A percentile compares a stretch with the other conserved stretches of the same genome.
These are phyloP conservation scores for Cladosporium sphaerospermum DNA, from an alignment of 2,329 filamentous ascomycete species.

Conservation along the genomic window DNA sequence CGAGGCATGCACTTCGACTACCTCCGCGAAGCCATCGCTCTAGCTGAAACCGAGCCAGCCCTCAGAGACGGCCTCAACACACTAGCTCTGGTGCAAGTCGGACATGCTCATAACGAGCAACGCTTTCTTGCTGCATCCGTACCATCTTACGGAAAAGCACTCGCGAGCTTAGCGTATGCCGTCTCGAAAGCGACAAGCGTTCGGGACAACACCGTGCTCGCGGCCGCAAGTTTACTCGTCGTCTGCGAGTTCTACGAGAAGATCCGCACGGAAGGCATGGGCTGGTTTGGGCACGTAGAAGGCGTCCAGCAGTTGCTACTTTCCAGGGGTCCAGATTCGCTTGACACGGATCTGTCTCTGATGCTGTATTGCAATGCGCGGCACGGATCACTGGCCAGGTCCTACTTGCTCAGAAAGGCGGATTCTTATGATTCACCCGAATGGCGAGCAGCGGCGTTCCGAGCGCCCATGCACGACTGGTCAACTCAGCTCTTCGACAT, in stretches of 20 bases:
- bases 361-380: slow-evolving; percentile 15
- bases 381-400: slow-evolving; percentile 11
- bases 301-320: slow-evolving; percentile 13
- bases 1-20: slow-evolving; percentile 9
- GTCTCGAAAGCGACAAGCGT: slow-evolving; percentile 15
- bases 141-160: slow-evolving; percentile 13
- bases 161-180: slow-evolving; percentile 11
- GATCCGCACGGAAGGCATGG: slow-evolving; percentile 13
- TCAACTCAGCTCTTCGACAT: slow-evolving; percentile 25
- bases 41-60: slow-evolving; percentile 10
- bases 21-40: background rate
- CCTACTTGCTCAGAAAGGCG: slow-evolving; percentile 10
- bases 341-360: slow-evolving; percentile 12
- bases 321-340: slow-evolving; percentile 10
- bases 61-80: slow-evolving; percentile 14
- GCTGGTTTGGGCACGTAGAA: slow-evolving; percentile 14
- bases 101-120: slow-evolving; percentile 12
- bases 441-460: slow-evolving; percentile 17
- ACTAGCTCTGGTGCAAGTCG: slow-evolving; percentile 14
- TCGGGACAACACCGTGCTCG: slow-evolving; percentile 12
- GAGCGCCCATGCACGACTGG: slow-evolving; percentile 18
- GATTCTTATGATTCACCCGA: slow-evolving; percentile 10
- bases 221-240: slow-evolving; percentile 13
- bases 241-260: slow-evolving; percentile 15
- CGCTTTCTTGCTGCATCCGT: slow-evolving; percentile 11